Conservation (phyloP, 1,284 basidiomycete genomes). For the Leccinum pseudoinsigne region DNA sequence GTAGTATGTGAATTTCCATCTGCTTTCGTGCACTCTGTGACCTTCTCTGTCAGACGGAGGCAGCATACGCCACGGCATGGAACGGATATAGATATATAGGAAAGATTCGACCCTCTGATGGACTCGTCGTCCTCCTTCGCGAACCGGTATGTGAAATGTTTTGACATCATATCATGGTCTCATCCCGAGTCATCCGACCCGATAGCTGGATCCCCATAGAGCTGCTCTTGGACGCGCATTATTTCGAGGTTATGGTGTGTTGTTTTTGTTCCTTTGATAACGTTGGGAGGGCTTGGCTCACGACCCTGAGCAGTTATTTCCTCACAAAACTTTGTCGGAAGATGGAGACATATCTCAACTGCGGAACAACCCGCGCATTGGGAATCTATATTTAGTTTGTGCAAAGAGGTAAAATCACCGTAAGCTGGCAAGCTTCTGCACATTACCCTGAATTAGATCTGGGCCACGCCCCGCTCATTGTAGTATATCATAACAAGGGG, state of each 20-base stretch:
- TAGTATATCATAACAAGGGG: background rate
- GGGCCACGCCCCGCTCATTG: background rate
- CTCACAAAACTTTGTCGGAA: conserved; percentile 51
- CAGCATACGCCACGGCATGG: conserved; percentile 47
- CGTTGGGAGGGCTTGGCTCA: conserved; percentile 10
- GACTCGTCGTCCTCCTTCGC: conserved; percentile 38
- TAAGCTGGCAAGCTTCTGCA: conserved; percentile 12
- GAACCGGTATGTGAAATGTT: conserved; percentile 40
- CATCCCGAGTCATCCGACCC: background rate
- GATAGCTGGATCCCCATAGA: conserved; percentile 30
- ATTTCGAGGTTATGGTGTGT: conserved; percentile 48
- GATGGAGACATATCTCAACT: conserved; percentile 38
- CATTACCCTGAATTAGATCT: background rate
- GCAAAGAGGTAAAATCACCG: conserved; percentile 31
- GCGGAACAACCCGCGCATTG: conserved; percentile 40
- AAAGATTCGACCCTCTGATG: conserved; percentile 35
- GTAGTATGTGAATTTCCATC: conserved; percentile 37
- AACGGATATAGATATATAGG: conserved; percentile 38
- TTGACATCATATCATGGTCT: background rate
- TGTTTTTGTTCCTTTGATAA: background rate
- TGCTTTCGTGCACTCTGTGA: conserved; percentile 11
- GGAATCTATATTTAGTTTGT: conserved; percentile 53
- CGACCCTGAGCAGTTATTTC: conserved; percentile 39
- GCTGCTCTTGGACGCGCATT: conserved; percentile 38
- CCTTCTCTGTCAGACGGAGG: conserved; percentile 42